Percentiles rank a stretch among this genome's conserved stretches.
phyloP scores from a whole-genome alignment of 208 protist species.

The Phytomonas francai region DNA sequence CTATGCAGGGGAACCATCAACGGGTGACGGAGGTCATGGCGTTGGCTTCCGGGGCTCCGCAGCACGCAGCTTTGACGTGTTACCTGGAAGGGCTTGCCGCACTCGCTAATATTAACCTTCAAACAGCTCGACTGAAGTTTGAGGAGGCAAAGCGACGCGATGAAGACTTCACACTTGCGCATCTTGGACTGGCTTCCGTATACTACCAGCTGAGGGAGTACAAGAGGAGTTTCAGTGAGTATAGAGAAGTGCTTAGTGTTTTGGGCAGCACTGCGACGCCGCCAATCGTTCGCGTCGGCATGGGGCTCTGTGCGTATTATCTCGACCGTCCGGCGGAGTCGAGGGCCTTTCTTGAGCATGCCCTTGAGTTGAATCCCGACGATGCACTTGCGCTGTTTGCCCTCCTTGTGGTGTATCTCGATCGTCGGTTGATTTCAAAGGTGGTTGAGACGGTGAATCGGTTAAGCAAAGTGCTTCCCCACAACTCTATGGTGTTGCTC shows the following conservation, averaged over 20 bases:
- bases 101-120: constrained; percentile 45
- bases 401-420: constrained; percentile 64
- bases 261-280: constrained; percentile 52
- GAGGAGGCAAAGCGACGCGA: constrained; percentile 45
- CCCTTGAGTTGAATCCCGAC: constrained; percentile 47
- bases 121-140: constrained; percentile 56
- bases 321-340: constrained; percentile 40
- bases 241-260: constrained; percentile 50
- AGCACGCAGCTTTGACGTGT: constrained; percentile 27
- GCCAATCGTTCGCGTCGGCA: constrained; percentile 70
- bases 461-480: constrained; percentile 45
- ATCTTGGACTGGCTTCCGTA: constrained; percentile 61
- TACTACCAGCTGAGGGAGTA: constrained; percentile 56
- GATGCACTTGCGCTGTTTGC: constrained; percentile 72
- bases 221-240: constrained; percentile 66
- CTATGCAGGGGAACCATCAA: constrained; percentile 59
- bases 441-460: constrained; percentile 42
- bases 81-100: constrained; percentile 73
- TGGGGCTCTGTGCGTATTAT: constrained; percentile 74
- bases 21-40: constrained; percentile 9
- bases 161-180: constrained; percentile 44
- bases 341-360: constrained; percentile 53
- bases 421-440: constrained; percentile 46
- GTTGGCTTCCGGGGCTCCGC: constrained; percentile 11
- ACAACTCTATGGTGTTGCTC: constrained; percentile 68